Base-by-base conservation (phyloP, 768 basidiomycete genomes). In the Pholiota molesta region DNA sequence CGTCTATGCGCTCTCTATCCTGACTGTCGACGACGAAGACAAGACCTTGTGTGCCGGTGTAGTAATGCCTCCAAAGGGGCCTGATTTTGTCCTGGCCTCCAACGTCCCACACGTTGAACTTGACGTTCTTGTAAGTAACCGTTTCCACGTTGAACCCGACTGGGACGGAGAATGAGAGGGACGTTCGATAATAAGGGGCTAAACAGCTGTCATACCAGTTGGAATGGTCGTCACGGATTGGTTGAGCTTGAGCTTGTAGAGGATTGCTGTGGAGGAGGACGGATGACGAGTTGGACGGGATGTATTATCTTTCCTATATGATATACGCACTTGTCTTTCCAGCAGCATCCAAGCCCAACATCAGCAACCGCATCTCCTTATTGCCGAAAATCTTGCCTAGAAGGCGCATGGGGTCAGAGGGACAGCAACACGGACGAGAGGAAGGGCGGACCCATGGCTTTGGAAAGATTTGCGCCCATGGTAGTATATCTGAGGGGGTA, bases 81-180 rank as follows among this genome's bases (percentile, higher is more conserved):
- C 97, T 86, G 72, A 99, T 99, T 85, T 99, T 99, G 82, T 99
- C 97, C 79, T 99, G 97, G n/a, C 97, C 97, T 69, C 97, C 97
- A 42, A 99, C 97, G 73, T 97, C 95, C 94, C 95, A 92, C 7
- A 93, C 90, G 67, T 94, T 94, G 81, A 94, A 95, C 74, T 93
- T 93, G 72, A 94, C 95, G 64, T 99, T 98, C 85, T 97, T 97
- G 80, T 99, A 99, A 52, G 95, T 97, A 57, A 99, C 97, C 3
- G 97, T 99, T 78, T 99, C 97, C 62, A 99, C 97, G 71, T 99
- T 99, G 86, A 99, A 99, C 23, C 97, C 97, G 73, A 97, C 95
- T 94, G 61, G 39, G 47, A 55, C 14, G 14, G 57, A 55, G 28
- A 21, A 49, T 58, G 39, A 51, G 63, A 19, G 53, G 60, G 44